Percentiles rank a stretch among this genome's conserved stretches.
phyloP scores from a whole-genome alignment of 805 yeast genomes.

The Myxozyma neotropica region DNA sequence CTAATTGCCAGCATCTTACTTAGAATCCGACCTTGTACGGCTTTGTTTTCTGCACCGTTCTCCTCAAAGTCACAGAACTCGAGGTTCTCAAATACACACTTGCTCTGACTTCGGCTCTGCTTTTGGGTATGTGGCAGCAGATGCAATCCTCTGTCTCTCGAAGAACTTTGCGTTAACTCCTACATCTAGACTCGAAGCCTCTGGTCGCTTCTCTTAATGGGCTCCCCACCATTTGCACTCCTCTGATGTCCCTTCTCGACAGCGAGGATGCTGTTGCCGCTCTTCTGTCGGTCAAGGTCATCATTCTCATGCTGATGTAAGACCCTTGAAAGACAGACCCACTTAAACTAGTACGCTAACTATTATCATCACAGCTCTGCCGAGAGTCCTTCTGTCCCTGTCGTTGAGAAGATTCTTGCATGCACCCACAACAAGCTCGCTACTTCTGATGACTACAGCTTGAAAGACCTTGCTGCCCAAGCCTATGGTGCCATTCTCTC shows the following conservation, averaged over 20 bases:
- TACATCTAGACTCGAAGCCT: slow-evolving; percentile 4
- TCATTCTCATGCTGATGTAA: slow-evolving; percentile 53
- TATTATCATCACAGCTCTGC: slow-evolving; percentile 33
- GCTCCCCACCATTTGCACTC: slow-evolving; percentile 13
- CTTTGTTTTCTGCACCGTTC: slow-evolving; percentile 42
- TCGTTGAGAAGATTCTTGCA: slow-evolving; percentile 47
- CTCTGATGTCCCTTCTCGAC: slow-evolving; percentile 49
- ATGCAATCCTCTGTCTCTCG: too few relatives aligned
- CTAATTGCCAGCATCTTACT: neutral
- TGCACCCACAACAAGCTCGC: slow-evolving; percentile 40
- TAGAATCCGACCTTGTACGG: slow-evolving; percentile 22
- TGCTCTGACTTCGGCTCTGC: slow-evolving; percentile 62
- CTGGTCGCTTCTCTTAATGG: slow-evolving; percentile 13
- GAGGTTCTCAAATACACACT: slow-evolving; percentile 68
- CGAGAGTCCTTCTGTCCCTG: slow-evolving; percentile 38
- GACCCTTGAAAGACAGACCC: slow-evolving; percentile 1
- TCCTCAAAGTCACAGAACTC: slow-evolving; percentile 57
- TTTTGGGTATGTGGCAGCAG: slow-evolving; percentile 32
- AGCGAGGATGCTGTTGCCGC: slow-evolving; percentile 60
- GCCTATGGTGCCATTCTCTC: slow-evolving; percentile 63
- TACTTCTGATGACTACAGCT: slow-evolving; percentile 50
- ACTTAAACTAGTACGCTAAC: neutral
- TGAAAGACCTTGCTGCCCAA: slow-evolving; percentile 66
- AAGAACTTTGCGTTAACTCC: neutral
- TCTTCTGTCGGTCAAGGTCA: slow-evolving; percentile 57